Percentiles rank a stretch among this genome's conserved stretches.
Conservation (phyloP, 176 grass and related monocot genomes). For the Luzula sylvatica region DNA sequence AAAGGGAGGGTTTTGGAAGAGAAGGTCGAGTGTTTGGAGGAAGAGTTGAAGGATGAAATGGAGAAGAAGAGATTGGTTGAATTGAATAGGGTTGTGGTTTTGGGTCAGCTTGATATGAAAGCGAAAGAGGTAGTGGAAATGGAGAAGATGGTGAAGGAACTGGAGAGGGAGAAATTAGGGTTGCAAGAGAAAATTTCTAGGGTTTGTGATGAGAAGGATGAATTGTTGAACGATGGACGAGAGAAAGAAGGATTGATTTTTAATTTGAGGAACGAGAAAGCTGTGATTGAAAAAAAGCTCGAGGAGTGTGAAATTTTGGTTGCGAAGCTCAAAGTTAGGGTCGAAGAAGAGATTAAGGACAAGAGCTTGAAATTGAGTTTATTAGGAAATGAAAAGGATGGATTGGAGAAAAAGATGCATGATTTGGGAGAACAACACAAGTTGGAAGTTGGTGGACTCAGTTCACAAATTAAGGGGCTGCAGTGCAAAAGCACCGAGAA, state of each 20-base stretch:
- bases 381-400: conserved; percentile 14
- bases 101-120: conserved; percentile 1
- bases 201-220: conserved; percentile 31
- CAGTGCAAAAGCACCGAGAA: conserved; percentile 7
- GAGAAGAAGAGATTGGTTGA: conserved; percentile 5
- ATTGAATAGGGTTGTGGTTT: not conserved
- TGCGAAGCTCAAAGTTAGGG: conserved; percentile 3
- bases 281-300: not conserved
- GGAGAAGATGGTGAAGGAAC: not conserved
- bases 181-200: not conserved
- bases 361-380: conserved; percentile 4
- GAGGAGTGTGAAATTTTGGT: conserved; percentile 7
- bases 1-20: conserved; percentile 1
- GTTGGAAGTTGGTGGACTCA: conserved; percentile 11
- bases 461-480: conserved; percentile 15
- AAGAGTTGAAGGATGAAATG: not conserved
- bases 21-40: not conserved
- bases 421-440: not conserved
- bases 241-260: conserved; percentile 19
- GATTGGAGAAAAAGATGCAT: not conserved
- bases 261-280: conserved; percentile 18
- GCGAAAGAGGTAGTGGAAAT: conserved; percentile 12
- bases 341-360: conserved; percentile 18
- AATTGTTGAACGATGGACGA: not conserved
- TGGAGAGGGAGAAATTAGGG: conserved; percentile 1